Base-by-base conservation (phyloP, 2,329 filamentous ascomycete species). In the Fusarium lyarnte region DNA sequence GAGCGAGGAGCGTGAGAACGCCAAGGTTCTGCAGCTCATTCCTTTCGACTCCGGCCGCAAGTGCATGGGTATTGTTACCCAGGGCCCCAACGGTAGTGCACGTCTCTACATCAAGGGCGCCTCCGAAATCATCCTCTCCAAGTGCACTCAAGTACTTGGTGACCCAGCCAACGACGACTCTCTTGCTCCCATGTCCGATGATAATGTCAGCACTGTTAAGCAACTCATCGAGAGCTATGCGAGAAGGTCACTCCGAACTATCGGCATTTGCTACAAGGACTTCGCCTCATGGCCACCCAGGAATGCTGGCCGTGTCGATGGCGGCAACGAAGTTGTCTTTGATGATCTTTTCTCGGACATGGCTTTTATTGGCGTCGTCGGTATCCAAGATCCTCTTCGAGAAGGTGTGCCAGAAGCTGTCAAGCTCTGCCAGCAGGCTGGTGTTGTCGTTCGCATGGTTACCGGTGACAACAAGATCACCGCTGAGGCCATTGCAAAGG, bases 201-300 rank as follows among this genome's bases (percentile, higher is more conserved):
- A 88, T 47, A 88, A 91, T 72, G 84, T 84, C 58, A 82, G 87
- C 69, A 86, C 83, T 12, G 79, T 97, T 70, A 88, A 89, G 72
- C 83, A 86, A 27, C 85, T 94, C 52, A 97, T 97, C 74, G 89
- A 91, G 70, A 88, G 87, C 51, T 97, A 97, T 79, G 94, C 94
- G 14, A 90, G 88, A 31, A 88, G 92, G 23, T 97, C 94, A 12
- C 86, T 97, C 36, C 90, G 94, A 70, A 97, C 94, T 3, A 97
- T 97, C 74, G 93, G 91, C 46, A 88, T 97, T 71, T 86, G 94
- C 58, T 97, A 94, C 82, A 92, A 91, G 62, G 94, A 97, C 76
- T 97, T 96, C 74, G 89, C 93, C 29, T 88, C 89, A 58, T 97
- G 94, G 94, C 94, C 95, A 36, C 94, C 94, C 8, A 88, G 85